phyloP scores from a whole-genome alignment of 306 rosid genomes.

The Malus fusca region DNA sequence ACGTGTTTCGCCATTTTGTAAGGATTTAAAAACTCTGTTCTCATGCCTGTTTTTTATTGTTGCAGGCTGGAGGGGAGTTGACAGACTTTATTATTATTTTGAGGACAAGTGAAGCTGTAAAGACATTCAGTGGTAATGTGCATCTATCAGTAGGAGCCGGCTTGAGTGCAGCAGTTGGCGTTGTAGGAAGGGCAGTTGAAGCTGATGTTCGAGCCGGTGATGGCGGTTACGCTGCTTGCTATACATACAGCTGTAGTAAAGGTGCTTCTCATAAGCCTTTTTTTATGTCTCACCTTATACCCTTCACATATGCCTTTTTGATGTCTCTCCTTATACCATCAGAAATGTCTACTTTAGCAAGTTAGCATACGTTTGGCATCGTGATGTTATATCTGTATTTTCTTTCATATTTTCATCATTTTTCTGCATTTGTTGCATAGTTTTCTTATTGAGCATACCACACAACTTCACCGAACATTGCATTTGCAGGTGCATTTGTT shows the following conservation, averaged over 20 bases:
- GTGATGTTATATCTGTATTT: not conserved
- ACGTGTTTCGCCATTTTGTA: not conserved
- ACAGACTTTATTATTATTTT: slow-evolving; percentile 83
- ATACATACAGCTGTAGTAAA: slow-evolving; percentile 93
- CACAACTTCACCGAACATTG: not conserved
- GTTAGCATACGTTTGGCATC: not conserved
- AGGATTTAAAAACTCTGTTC: not conserved
- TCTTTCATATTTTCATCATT: not conserved
- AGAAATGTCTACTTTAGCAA: not conserved
- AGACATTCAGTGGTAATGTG: slow-evolving; percentile 66
- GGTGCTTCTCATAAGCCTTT: slow-evolving; percentile 27
- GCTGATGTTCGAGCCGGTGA: slow-evolving; percentile 98
- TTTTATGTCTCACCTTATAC: not conserved
- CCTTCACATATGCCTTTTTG: not conserved
- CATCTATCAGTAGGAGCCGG: slow-evolving; percentile 94
- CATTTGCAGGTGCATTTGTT: slow-evolving; percentile 79
- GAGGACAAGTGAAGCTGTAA: slow-evolving; percentile 75
- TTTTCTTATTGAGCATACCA: not conserved
- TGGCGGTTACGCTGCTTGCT: slow-evolving; percentile 89
- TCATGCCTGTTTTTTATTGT: not conserved
- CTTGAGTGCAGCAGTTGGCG: slow-evolving; percentile 87
- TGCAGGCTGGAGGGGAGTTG: slow-evolving; percentile 92
- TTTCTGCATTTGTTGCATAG: not conserved
- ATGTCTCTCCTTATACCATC: not conserved
- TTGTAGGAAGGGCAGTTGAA: slow-evolving; percentile 76